Base-by-base conservation (phyloP, 2,329 filamentous ascomycete species). In the Claviceps sp. region DNA sequence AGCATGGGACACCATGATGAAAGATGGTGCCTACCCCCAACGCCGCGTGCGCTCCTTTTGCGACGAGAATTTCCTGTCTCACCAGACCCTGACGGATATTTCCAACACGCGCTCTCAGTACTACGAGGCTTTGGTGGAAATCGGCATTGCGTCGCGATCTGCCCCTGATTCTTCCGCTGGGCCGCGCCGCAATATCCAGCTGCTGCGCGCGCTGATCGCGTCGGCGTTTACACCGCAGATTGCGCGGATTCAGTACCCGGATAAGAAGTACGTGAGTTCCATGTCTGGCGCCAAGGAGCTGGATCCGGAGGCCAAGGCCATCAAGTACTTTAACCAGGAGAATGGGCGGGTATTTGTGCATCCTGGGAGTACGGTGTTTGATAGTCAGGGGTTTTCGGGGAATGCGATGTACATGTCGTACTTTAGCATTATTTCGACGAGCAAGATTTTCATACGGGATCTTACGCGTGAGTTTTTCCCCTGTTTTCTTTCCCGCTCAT, bases 291-390 rank as follows among this genome's bases (percentile, higher is more conserved):
- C 93, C 0, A 87, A 97, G 1, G 91, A 93, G 65, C 75, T 96
- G 6, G 93, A 98, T 63, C 91, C 91, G 0, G 91, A 97, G 67
- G 91, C 91, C 4, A 78, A 83, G 50, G 87, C 85, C 3, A 96
- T 98, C 69, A 93, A 89, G 65, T 98, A 90, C 70, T 97, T 89
- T 68, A 88, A 86, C 58, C 84, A 87, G 62, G 86, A 89, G 60
- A 87, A 85, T 58, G 87, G 85, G 0, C 78, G 93, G 6, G 88
- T 97, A 13, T 98, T 98, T 66, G 83, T 97, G 16, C 93, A 98
- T 63, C 93, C 93, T 0, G 84, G 81, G 60, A 94, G 87, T 45
- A 89, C 85, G 0, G 74, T 97, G 9, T 97, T 97, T 65, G 85
- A 84, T 50, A 84, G 81, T 11, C 87, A 95, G 63, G 78, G 75